A percentile compares a stretch with the other conserved stretches of the same genome.
These are phyloP conservation scores for Paulownia fortunei DNA, from an alignment of 257 asterid species.

Conservation along the genomic window DNA sequence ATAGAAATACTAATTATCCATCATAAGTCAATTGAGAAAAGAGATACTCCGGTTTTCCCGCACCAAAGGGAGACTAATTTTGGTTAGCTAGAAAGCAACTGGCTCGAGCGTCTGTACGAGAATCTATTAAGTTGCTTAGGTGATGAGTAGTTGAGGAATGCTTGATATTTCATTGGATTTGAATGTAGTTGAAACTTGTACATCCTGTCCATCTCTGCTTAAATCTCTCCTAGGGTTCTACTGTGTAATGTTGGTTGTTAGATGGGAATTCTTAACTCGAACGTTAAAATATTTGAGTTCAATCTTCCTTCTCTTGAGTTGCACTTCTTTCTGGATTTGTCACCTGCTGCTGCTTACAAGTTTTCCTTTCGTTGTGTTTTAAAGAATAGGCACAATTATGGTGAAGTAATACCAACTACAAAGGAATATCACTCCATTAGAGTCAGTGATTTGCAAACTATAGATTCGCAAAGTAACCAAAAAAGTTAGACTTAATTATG, in stretches of 20 bases:
- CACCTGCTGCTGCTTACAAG: too few species aligned
- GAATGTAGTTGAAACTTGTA: neutral
- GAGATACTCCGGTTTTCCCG: neutral
- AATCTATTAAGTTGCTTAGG: too few species aligned
- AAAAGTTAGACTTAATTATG: too few species aligned
- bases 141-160: neutral
- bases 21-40: constrained; percentile 22
- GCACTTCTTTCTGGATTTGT: too few species aligned
- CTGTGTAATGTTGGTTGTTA: constrained; percentile 17
- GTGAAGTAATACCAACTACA: too few species aligned
- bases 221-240: neutral
- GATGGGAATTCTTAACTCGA: neutral
- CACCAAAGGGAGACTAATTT: neutral
- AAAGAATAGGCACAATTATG: too few species aligned
- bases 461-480: too few species aligned
- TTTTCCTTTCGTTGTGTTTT: too few species aligned
- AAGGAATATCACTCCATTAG: too few species aligned
- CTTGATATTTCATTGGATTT: constrained; percentile 17
- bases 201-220: neutral
- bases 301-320: neutral
- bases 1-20: neutral
- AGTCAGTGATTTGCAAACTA: too few species aligned
- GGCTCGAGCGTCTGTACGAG: neutral
- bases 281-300: neutral
- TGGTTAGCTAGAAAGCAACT: neutral